Conservation (phyloP, 169 alveolate genomes). For the Eimeria maxima region DNA sequence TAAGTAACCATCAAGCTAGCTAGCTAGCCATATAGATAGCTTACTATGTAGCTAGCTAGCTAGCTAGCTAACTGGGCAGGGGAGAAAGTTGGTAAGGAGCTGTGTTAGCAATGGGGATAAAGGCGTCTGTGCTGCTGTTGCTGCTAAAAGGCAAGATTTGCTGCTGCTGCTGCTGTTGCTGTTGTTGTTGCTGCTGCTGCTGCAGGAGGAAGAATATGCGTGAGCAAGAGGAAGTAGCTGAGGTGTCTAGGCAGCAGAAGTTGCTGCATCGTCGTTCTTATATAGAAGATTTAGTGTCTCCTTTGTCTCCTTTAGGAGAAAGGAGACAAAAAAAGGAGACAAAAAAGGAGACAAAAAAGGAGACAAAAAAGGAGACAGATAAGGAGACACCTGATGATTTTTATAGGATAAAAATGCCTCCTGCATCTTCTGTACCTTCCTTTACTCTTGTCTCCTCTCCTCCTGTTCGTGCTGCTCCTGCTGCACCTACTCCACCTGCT, state of each 20-base stretch:
- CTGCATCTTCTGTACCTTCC: neutral
- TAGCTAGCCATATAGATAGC: neutral
- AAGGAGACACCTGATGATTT: neutral
- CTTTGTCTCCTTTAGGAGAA: too few species aligned
- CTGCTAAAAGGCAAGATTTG: neutral
- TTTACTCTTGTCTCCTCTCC: neutral
- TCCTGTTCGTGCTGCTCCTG: neutral
- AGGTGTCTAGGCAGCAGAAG: constrained; percentile 4
- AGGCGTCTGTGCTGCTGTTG: neutral
- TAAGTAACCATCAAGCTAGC: neutral
- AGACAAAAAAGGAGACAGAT: neutral
- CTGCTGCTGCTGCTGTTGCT: constrained; percentile 12
- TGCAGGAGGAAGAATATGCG: neutral
- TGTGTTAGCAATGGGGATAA: neutral
- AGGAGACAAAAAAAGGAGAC: too few species aligned
- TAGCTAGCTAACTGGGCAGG: neutral
- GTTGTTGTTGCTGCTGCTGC: constrained; percentile 46
- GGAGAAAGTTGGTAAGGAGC: neutral
- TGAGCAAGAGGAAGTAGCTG: neutral
- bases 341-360: neutral
- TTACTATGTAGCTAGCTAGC: neutral
- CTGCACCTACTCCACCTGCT: neutral
- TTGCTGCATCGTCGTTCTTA: constrained; percentile 14
- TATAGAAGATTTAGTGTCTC: neutral
- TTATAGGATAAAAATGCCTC: neutral